Evolutionary conservation across 2,329 filamentous ascomycete species (phyloP).

Genomic region (Meredithiella fracta): DNA sequence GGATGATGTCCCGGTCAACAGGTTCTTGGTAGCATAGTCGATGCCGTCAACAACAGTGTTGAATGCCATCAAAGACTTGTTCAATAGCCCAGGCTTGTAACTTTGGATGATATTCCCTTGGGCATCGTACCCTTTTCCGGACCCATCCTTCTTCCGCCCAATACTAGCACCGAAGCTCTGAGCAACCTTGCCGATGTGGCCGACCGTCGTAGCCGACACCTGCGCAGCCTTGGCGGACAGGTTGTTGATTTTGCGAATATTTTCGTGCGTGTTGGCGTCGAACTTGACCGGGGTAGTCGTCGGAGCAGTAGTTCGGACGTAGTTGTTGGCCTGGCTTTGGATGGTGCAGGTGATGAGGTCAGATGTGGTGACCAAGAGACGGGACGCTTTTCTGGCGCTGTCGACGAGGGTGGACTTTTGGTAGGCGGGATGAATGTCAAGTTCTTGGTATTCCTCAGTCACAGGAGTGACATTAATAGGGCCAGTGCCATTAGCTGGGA

Average conservation of each 20-base stretch:
- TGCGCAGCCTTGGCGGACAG: slow-evolving; percentile 65
- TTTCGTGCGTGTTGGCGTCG: slow-evolving; percentile 64
- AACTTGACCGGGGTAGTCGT: slow-evolving; percentile 72
- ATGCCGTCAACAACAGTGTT: slow-evolving; percentile 88
- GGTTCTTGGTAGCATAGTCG: slow-evolving; percentile 64
- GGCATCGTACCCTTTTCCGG: slow-evolving; percentile 45
- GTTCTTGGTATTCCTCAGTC: slow-evolving; percentile 53
- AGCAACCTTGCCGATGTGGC: slow-evolving; percentile 64
- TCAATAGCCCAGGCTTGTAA: slow-evolving; percentile 83
- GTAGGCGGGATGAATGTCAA: slow-evolving; percentile 80
- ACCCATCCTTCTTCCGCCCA: slow-evolving; percentile 36
- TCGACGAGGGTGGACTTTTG: slow-evolving; percentile 73
- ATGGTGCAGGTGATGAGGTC: slow-evolving; percentile 63
- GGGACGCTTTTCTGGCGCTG: slow-evolving; percentile 73
- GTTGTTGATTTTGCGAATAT: slow-evolving; percentile 77
- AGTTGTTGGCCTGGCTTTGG: slow-evolving; percentile 60
- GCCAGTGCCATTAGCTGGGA: slow-evolving; percentile 49
- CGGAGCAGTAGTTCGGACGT: slow-evolving; percentile 66
- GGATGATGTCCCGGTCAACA: slow-evolving; percentile 56
- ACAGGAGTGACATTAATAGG: slow-evolving; percentile 51
- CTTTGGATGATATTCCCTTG: slow-evolving; percentile 46
- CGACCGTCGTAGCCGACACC: slow-evolving; percentile 72
- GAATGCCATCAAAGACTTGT: slow-evolving; percentile 94
- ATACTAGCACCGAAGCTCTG: slow-evolving; percentile 77
- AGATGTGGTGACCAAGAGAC: slow-evolving; percentile 79